Base-by-base conservation (phyloP, 2,329 filamentous ascomycete genomes). In the Phyllachora maydis region DNA sequence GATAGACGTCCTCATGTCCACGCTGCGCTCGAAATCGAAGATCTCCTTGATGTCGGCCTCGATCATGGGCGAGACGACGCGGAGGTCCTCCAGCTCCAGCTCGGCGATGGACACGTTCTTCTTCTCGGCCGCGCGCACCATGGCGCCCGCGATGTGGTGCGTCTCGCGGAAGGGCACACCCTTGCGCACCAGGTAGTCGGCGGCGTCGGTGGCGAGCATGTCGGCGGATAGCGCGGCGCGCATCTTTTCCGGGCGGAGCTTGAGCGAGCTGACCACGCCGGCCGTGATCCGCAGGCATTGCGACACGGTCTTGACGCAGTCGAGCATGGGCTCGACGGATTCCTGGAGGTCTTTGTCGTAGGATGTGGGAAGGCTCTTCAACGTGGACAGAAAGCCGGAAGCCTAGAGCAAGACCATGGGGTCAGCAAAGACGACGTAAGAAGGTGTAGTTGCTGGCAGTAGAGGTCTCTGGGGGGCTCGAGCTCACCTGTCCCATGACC, bases 301-400 rank as follows among this genome's bases (percentile, higher is more conserved):
- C 27, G 61, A 63, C 30, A 88, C 60, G 5, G 78, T 85, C 59
- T 82, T 77, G 47, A 83, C 65, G 43, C 72, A 66, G 46, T 90
- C 78, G 23, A 91, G 64, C 50, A 91, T 67, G n/a, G 75, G 73
- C 56, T 90, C 75, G 30, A 78, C 71, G 28, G 67, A 73, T 50
- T 91, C 81, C 49, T 92, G 79, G n/a, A 90, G 50, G 45, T 91
- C 79, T 50, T 90, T 91, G 56, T 90, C 85, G 56, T 90, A 90
- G 3, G 75, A 81, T 20, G 65, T 75, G 2, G 78, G 76, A 14
- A 88, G 63, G 26, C 74, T 74, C 44, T 64, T 63, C 26, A 53
- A 58, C 18, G 69, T 77, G 52, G 70, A 71, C 62, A 79, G 79
- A 32, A 88, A 50, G 18, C 77, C 78, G 4, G 74, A 10, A 8